Evolutionary conservation across 768 basidiomycete species (phyloP), one percentile per base, ranked within the genome.

Genomic region (Phaffia australis): DNA sequence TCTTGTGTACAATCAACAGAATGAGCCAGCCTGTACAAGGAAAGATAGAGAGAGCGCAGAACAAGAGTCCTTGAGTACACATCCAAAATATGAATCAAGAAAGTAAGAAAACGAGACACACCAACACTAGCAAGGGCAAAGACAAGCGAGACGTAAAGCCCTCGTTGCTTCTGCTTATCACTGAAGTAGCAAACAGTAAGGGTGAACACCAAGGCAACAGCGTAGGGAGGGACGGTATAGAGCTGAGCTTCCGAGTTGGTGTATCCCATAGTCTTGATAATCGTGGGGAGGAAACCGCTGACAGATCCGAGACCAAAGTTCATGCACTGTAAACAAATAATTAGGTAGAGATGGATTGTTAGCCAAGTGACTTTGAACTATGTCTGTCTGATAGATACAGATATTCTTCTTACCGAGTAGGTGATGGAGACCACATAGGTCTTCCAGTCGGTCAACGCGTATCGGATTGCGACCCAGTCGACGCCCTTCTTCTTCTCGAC

Each of bases 181-280:
- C 69, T 69, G 48, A 60, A 30, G 25, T 63, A n/a, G 25, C 60
- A 65, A 50, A 73, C 66, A 27, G 71, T 63, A 15, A 75, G 52
- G 72, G 74, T 74, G 68, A 77, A 75, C 25, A 76, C 77, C 21
- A 77, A 69, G 0, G 77, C 74, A 51, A 76, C 77, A 32, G 75
- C 78, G 66, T 78, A 78, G 7, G 75, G 76, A 18, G 76, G 76
- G 16, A 77, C 76, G 18, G 76, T 75, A 71, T 73, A 76, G 1
- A 78, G 71, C 54, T 77, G 75, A 7, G 73, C 74, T 35, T 73
- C 62, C 7, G 76, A 72, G 55, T 69, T 56, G 25, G 61, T 55
- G 60, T 73, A 72, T 2, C 77, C 77, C 42, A 75, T 69, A 5
- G 66, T 73, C 68, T 76, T 78, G 71, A 78, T 72, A 69, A 79